Base-by-base conservation (phyloP, 2,329 filamentous ascomycete genomes). In the Trichoderma guizhouense region DNA sequence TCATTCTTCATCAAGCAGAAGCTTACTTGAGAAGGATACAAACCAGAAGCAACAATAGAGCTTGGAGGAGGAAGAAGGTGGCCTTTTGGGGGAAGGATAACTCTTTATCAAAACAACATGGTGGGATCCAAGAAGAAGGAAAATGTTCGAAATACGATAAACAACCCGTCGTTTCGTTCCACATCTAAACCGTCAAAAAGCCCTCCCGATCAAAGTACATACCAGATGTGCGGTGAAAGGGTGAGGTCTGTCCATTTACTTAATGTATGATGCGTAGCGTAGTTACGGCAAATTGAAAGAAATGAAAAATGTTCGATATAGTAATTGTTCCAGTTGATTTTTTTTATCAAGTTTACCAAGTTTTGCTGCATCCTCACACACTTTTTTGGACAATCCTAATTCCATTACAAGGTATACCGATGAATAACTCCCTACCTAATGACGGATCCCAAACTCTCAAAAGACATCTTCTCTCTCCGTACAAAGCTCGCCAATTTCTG, bases 1-100 rank as follows among this genome's bases (percentile, higher is more conserved):
- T 92, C 93, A 61, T 99, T 99, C 89, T 99, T 99, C 86, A 99
- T 99, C 87, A 99, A 99, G 89, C 95, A 98, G 86, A 99, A 99
- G 88, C 90, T 99, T 81, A 98, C 96, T 73, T 99, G 66, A 71
- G 12, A 12, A 12, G 7, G n/a, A 4, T 18, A 28, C 43, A 32
- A 15, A 15, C 21, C 12, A n/a, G 28, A 21, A 53, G 28, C n/a
- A 28, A 15, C 39, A 58, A 39, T 28, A 60, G 26, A 47, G 15
- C 39, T 34, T 53, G 55, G 39, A 5, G 28, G 5, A 9, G 28
- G 28, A 14, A 39, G 15, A 18, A 18, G 18, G 28, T 47, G 18
- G 3, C 43, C 39, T 43, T 8, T 43, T 24, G n/a, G 32, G 30
- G 21, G 15, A 18, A 5, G 24, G 14, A 36, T 28, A 36, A 26